A percentile compares a stretch with the other conserved stretches of the same genome.
Evolutionary conservation across 2,329 filamentous ascomycete genomes (phyloP).

Genomic region (Ophiocordyceps camponoti-saundersi): DNA sequence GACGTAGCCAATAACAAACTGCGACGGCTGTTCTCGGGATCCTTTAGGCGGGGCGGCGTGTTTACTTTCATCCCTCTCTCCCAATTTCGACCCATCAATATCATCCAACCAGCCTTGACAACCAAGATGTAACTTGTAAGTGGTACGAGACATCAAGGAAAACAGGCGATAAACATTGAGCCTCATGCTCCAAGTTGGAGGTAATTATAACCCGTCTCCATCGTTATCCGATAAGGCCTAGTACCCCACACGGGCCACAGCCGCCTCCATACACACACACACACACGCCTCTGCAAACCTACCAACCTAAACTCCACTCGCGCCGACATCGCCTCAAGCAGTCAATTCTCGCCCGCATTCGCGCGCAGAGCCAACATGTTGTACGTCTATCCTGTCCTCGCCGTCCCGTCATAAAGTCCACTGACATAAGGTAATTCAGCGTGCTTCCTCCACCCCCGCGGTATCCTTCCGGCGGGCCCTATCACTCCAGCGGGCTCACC

Average conservation of each 20-base stretch:
- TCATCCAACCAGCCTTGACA: too few species aligned
- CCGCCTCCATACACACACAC: background rate
- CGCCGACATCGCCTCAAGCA: background rate
- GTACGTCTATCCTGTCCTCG: slow-evolving; percentile 6
- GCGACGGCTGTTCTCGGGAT: background rate
- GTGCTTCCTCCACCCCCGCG: slow-evolving; percentile 75
- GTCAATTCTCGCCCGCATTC: background rate
- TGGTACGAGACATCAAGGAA: too few species aligned
- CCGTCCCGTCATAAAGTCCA: slow-evolving; percentile 1
- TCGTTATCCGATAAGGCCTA: background rate
- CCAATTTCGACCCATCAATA: too few species aligned
- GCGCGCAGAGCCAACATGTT: slow-evolving; percentile 7
- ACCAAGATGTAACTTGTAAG: too few species aligned
- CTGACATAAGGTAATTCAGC: slow-evolving; percentile 22
- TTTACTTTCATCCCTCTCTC: too few species aligned
- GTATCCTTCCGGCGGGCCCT: slow-evolving; percentile 59
- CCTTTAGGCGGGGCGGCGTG: background rate
- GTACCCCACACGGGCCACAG: too few species aligned
- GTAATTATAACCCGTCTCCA: background rate
- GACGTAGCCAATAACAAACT: background rate
- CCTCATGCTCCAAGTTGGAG: background rate
- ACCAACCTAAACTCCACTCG: background rate
- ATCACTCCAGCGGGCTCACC: slow-evolving; percentile 52
- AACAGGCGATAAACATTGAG: too few species aligned
- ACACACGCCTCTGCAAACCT: too few species aligned